Base-by-base conservation (phyloP, 2,329 filamentous ascomycete genomes). In the Sarocladium brachiariae region DNA sequence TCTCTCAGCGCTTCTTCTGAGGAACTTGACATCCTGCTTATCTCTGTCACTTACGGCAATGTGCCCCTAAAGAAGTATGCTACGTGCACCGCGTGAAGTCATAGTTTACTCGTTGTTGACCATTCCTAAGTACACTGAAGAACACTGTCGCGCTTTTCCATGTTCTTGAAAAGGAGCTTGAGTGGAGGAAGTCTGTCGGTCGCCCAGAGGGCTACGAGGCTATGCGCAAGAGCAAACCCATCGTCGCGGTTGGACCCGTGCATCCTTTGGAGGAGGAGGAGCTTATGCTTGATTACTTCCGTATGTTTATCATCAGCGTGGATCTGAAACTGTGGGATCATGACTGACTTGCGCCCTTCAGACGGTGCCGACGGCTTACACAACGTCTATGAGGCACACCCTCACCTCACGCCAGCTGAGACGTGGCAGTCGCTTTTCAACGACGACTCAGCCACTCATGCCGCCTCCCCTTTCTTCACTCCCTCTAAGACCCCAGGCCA, bases 31-130 rank as follows among this genome's bases (percentile, higher is more conserved):
- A 74, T 97, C 31, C 68, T 87, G 43, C 78, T 97, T 67, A 76
- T 99, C 51, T 95, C 90, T 1, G 78, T 96, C 53, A 96, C 91
- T 1, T 96, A 93, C 66, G 93, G 93, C 51, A 99, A 99, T 64
- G 88, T 97, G 19, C 83, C 91, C 58, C 81, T 96, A 14, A 77
- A 90, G 55, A 91, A 83, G 87, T 89, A 66, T 53, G 70, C 57
- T 14, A 3, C 21, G n/a, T n/a, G n/a, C n/a, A n/a, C n/a, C n/a
- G n/a, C n/a, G n/a, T n/a, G n/a, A 8, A 16, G 9, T 16, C 33
- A 19, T 23, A 41, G 11, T 13, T 24, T 21, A 9, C 23, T 14
- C 10, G 3, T 4, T 13, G 23, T 48, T 58, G 23, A 58, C 23
- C 24, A 0, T 16, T 18, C 13, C 4, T 7, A 34, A 91, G 86